These are phyloP conservation scores for barrel medic (Medicago truncatula) DNA, from an alignment of 306 rosid genomes.

Conservation along the genomic window MtrunA17r5.0-ANR NC_053049.1:29893001-29893500, in stretches of 20 bases:
- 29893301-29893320: slow-evolving; percentile 82
- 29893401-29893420: slow-evolving; percentile 17
- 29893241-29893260: slow-evolving; percentile 99
- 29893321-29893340: slow-evolving; percentile 61
- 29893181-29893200: slow-evolving; percentile 4
- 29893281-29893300: slow-evolving; percentile 79
- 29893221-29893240: slow-evolving; percentile 96
- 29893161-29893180: slow-evolving; percentile 16
- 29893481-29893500: slow-evolving; percentile 78
- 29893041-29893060: slow-evolving; percentile 1
- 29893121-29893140: slow-evolving; percentile 11
- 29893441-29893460: background rate
- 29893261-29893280: slow-evolving; percentile 85
- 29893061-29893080: slow-evolving; percentile 51
- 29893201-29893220: slow-evolving; percentile 62
- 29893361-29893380: slow-evolving; percentile 93
- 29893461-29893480: slow-evolving; percentile 72
- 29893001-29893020: slow-evolving; percentile 39
- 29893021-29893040: slow-evolving; percentile 8
- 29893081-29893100: slow-evolving; percentile 97
- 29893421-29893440: slow-evolving; percentile 6
- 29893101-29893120: slow-evolving; percentile 60
- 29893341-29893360: slow-evolving; percentile 85
- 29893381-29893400: slow-evolving; percentile 64
- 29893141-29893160: slow-evolving; percentile 24